Evolutionary conservation across 2,329 filamentous ascomycete species (phyloP).

Genomic region (Hymenoscyphus albidus): DNA sequence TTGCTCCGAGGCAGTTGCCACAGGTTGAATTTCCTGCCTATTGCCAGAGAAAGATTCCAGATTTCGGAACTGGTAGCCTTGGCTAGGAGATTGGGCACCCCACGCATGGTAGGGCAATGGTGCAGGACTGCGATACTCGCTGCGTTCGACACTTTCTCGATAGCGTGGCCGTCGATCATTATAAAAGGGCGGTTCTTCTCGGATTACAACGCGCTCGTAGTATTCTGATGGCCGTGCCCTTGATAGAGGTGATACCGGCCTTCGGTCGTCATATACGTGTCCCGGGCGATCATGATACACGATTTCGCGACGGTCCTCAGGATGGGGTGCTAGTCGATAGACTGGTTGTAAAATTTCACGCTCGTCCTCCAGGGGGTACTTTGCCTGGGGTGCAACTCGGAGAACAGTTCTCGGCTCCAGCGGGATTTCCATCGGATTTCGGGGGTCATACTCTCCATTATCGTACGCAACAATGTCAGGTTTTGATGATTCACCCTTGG

Average conservation of each 20-base stretch:
- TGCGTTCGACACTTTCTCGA: conserved; percentile 19
- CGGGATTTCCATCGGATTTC: conserved; percentile 24
- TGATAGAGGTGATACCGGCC: conserved; percentile 13
- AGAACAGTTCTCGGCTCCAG: conserved; percentile 12
- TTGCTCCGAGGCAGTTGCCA: conserved; percentile 24
- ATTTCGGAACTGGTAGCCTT: conserved; percentile 21
- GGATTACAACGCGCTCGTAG: conserved; percentile 21
- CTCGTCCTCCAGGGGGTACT: conserved; percentile 9
- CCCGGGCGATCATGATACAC: conserved; percentile 14
- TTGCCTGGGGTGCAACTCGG: conserved; percentile 8
- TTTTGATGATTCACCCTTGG: conserved; percentile 15
- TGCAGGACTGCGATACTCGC: conserved; percentile 21
- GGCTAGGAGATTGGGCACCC: conserved; percentile 7
- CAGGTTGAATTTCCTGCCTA: conserved; percentile 17
- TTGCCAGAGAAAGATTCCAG: conserved; percentile 20
- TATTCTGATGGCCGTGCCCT: conserved; percentile 13
- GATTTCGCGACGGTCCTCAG: conserved; percentile 15
- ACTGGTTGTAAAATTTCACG: neutral
- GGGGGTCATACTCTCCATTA: conserved; percentile 28
- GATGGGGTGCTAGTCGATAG: conserved; percentile 13
- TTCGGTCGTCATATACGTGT: conserved; percentile 16
- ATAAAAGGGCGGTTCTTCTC: conserved; percentile 21
- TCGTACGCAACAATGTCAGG: conserved; percentile 18
- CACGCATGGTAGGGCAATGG: conserved; percentile 20
- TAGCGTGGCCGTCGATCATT: conserved; percentile 21